A percentile compares a stretch with the other conserved stretches of the same genome.
Conservation (phyloP, 164 flowering plant species). For the Liriodendron chinense region DNA sequence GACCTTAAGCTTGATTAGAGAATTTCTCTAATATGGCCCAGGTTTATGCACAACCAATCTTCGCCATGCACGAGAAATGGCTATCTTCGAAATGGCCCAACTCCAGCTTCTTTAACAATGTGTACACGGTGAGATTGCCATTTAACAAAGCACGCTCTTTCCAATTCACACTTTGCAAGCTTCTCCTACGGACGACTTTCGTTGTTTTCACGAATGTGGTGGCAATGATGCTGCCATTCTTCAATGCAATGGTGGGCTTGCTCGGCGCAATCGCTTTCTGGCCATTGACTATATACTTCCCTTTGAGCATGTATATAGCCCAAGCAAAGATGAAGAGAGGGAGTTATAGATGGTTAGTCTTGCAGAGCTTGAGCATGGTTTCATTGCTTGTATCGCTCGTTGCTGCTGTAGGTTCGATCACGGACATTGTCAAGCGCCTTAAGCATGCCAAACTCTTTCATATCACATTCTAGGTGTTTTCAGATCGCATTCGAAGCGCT, state of each 20-base stretch:
- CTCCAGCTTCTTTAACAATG: neutral
- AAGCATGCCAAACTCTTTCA: constrained; percentile 12
- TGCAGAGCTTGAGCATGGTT: constrained; percentile 14
- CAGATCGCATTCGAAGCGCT: too few relatives aligned
- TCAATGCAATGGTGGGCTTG: constrained; percentile 14
- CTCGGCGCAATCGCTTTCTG: constrained; percentile 19
- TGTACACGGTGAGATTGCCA: constrained; percentile 8
- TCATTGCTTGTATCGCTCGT: constrained; percentile 11
- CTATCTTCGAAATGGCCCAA: constrained; percentile 12
- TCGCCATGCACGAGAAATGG: constrained; percentile 14
- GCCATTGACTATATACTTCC: constrained; percentile 19
- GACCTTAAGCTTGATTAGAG: neutral
- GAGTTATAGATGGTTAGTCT: constrained; percentile 10
- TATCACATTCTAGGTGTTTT: neutral
- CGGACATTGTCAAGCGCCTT: constrained; percentile 12
- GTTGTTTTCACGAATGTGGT: constrained; percentile 15
- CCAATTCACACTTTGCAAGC: constrained; percentile 10
- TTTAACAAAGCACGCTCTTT: neutral
- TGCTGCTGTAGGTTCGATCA: constrained; percentile 18
- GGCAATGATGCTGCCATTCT: constrained; percentile 19
- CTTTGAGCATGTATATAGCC: constrained; percentile 17
- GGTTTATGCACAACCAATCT: constrained; percentile 21
- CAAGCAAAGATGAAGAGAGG: constrained; percentile 12
- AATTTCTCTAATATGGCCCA: neutral
- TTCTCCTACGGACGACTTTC: constrained; percentile 8